Conservation (phyloP, 257 asterid species). For the Petunia secreta region DNA sequence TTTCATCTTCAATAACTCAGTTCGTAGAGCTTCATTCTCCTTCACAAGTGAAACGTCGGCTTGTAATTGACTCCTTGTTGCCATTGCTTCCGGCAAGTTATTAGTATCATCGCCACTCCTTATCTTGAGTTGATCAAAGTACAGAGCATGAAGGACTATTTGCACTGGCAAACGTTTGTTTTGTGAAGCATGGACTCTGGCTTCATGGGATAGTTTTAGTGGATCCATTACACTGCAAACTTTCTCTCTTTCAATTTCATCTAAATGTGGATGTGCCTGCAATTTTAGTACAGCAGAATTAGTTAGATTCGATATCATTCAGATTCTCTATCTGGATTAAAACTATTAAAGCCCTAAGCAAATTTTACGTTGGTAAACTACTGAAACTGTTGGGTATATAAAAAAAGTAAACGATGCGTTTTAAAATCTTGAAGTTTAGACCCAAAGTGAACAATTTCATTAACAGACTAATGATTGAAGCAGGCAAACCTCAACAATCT, state of each 20-base stretch:
- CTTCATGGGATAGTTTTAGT: constrained; percentile 82
- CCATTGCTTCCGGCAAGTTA: constrained; percentile 44
- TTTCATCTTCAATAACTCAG: constrained; percentile 85
- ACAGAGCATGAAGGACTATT: constrained; percentile 89
- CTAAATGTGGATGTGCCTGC: constrained; percentile 86
- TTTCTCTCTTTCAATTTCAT: constrained; percentile 92
- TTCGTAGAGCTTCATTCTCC: constrained; percentile 83
- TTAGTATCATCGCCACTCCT: constrained; percentile 62
- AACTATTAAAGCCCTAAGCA: no score
- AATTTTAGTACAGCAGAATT: neutral
- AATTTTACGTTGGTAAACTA: no score
- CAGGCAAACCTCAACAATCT: no score
- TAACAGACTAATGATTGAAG: no score
- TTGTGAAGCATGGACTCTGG: constrained; percentile 91
- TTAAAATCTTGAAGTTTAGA: no score
- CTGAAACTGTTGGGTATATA: no score
- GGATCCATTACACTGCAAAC: constrained; percentile 95
- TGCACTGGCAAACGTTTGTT: constrained; percentile 93
- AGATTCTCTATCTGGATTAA: no score
- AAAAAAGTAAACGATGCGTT: no score
- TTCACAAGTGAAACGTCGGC: constrained; percentile 69
- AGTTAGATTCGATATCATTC: no score
- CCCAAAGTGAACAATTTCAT: no score
- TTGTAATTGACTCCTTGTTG: constrained; percentile 65
- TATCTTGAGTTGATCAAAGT: constrained; percentile 78